Evolutionary conservation across 148 eudicot genomes (phyloP).

Genomic region (Rhododendron kiyosumense): DNA sequence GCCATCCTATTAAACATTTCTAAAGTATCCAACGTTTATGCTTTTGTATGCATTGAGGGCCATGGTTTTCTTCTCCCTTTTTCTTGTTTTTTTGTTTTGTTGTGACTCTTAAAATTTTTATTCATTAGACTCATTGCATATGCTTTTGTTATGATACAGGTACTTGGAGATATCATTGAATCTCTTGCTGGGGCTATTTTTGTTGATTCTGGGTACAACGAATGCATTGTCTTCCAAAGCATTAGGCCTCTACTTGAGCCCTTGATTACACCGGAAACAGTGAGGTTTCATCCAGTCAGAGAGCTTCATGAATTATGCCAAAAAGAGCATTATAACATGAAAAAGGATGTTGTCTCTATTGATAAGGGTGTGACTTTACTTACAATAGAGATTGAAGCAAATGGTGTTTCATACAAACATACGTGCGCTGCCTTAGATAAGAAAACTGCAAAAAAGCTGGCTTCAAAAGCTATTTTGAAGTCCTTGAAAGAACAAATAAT

Average conservation of each 20-base stretch:
- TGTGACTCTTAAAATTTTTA: not conserved
- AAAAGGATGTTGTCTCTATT: slow-evolving; percentile 18
- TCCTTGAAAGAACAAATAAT: slow-evolving; percentile 36
- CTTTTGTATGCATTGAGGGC: not conserved
- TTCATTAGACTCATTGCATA: not conserved
- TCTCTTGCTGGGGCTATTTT: slow-evolving; percentile 87
- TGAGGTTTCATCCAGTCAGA: slow-evolving; percentile 59
- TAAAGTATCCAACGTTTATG: not conserved
- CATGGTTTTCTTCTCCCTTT: not conserved
- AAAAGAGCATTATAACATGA: slow-evolving; percentile 26
- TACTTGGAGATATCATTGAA: slow-evolving; percentile 78
- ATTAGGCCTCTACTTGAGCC: slow-evolving; percentile 75
- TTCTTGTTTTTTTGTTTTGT: not conserved
- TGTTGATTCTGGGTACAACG: slow-evolving; percentile 64
- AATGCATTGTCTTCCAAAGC: slow-evolving; percentile 44
- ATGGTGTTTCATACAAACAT: slow-evolving; percentile 27
- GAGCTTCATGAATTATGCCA: slow-evolving; percentile 54
- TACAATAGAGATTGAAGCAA: slow-evolving; percentile 63
- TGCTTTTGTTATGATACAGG: slow-evolving; percentile 34
- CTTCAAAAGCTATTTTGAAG: slow-evolving; percentile 49
- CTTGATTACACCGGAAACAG: slow-evolving; percentile 56
- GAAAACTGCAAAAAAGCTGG: slow-evolving; percentile 51
- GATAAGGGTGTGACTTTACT: slow-evolving; percentile 34
- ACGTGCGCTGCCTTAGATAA: slow-evolving; percentile 36
- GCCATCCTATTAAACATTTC: not conserved